These are phyloP conservation scores for Aristolochia contorta DNA, from an alignment of 164 flowering plant genomes.

Conservation along the genomic window DNA sequence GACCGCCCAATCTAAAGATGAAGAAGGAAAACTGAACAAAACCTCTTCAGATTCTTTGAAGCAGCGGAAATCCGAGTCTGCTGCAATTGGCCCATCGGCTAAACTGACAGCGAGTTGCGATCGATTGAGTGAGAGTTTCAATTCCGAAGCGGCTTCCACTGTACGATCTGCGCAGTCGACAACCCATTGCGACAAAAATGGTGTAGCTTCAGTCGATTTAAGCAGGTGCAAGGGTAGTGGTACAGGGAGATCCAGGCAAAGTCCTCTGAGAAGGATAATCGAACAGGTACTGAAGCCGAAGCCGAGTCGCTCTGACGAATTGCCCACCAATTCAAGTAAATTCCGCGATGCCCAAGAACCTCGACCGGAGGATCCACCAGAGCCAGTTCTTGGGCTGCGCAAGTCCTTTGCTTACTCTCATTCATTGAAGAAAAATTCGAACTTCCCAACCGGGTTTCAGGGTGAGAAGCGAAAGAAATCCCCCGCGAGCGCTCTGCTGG, in stretches of 20 bases:
- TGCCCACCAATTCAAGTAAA: not conserved
- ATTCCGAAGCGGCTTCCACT: conserved; percentile 47
- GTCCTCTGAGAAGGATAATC: conserved; percentile 74
- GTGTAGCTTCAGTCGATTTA: conserved; percentile 15
- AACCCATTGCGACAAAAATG: not conserved
- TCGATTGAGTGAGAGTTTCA: conserved; percentile 51
- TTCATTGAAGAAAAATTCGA: conserved; percentile 18
- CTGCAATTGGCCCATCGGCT: conserved; percentile 33
- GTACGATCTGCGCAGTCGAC: conserved; percentile 27
- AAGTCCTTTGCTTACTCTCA: conserved; percentile 11
- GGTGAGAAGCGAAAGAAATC: conserved; percentile 17
- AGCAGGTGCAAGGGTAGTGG: conserved; percentile 20
- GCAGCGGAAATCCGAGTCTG: conserved; percentile 10
- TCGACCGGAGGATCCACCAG: conserved; percentile 9
- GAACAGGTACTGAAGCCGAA: conserved; percentile 58
- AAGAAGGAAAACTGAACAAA: not conserved
- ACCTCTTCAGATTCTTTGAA: not conserved
- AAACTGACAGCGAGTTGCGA: conserved; percentile 37
- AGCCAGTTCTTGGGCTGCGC: not conserved
- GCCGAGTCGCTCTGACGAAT: conserved; percentile 18
- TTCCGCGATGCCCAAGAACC: not conserved
- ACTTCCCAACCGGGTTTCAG: conserved; percentile 13
- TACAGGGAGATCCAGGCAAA: conserved; percentile 40
- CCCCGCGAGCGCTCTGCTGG: conserved; percentile 44
- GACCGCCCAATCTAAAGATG: too few relatives aligned